phyloP scores from a whole-genome alignment of 2,329 filamentous ascomycete genomes.

The Arthroderma sp. region DNA sequence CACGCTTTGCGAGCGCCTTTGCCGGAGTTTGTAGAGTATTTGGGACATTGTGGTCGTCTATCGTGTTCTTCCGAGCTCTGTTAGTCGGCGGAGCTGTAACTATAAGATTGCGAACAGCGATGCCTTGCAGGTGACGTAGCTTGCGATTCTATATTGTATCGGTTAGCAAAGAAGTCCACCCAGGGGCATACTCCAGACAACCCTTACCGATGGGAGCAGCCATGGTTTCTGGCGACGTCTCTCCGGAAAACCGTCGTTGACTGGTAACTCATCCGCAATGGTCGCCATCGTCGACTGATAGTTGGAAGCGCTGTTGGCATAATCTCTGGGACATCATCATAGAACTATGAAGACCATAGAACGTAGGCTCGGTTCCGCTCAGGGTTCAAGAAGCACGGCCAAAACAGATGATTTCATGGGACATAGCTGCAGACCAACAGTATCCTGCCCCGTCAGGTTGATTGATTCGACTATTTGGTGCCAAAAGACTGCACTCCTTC shows the following conservation, averaged over 20 bases:
- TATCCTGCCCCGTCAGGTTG: no score
- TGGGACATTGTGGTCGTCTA: constrained; percentile 63
- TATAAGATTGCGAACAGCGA: constrained; percentile 75
- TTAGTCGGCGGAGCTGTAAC: constrained; percentile 41
- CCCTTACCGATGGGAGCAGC: constrained; percentile 38
- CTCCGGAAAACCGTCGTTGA: constrained; percentile 16
- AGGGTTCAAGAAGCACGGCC: no score
- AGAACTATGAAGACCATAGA: no score
- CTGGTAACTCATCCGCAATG: constrained; percentile 1
- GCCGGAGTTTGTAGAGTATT: constrained; percentile 52
- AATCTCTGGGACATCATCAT: not conserved
- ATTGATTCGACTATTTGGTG: no score
- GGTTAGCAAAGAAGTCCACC: not conserved
- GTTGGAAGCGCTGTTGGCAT: constrained; percentile 2
- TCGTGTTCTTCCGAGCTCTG: constrained; percentile 44
- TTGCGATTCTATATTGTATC: constrained; percentile 58
- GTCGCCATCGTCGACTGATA: constrained; percentile 3
- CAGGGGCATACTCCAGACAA: not conserved
- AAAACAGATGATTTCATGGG: no score
- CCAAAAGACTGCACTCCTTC: no score
- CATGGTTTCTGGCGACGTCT: constrained; percentile 35
- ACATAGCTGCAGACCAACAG: no score
- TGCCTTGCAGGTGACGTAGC: constrained; percentile 72
- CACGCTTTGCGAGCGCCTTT: constrained; percentile 47
- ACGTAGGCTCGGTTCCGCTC: no score